These are phyloP conservation scores for Starmerella scarabaei DNA, from an alignment of 805 yeast genomes.

Conservation along the genomic window DNA sequence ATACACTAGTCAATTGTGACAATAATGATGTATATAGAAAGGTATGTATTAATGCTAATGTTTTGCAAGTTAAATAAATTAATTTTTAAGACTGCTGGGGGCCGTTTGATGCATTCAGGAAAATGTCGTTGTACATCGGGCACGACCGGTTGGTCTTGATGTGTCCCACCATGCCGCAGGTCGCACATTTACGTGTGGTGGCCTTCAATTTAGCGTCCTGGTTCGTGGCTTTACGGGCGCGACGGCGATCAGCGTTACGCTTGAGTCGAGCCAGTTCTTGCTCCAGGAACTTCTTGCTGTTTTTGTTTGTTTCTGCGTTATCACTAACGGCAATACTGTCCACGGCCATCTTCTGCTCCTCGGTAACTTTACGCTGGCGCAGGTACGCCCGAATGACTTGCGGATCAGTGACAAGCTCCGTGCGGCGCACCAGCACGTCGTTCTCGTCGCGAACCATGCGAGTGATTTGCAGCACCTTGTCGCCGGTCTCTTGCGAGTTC, in stretches of 20 bases:
- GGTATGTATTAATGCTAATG: neutral
- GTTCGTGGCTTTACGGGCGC: conserved; percentile 43
- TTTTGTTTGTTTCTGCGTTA: conserved; percentile 70
- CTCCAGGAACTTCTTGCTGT: conserved; percentile 62
- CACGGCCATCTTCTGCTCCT: conserved; percentile 50
- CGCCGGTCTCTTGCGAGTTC: conserved; percentile 9
- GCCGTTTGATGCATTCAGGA: conserved; percentile 20
- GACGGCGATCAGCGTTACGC: conserved; percentile 56
- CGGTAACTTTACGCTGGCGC: conserved; percentile 52
- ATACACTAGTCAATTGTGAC: too few relatives aligned
- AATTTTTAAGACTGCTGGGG: too few relatives aligned
- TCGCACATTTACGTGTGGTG: conserved; percentile 73
- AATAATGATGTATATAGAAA: too few relatives aligned
- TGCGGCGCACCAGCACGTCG: conserved; percentile 70
- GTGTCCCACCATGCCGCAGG: conserved; percentile 93
- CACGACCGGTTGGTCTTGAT: conserved; percentile 84
- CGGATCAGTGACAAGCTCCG: conserved; percentile 71
- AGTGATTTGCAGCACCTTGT: conserved; percentile 46
- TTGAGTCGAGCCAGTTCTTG: conserved; percentile 74
- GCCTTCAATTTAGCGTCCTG: conserved; percentile 56
- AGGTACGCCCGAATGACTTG: conserved; percentile 76
- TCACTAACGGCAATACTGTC: conserved; percentile 66
- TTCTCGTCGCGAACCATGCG: conserved; percentile 72
- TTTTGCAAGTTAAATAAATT: too few relatives aligned
- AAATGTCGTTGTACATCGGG: conserved; percentile 60